These are phyloP conservation scores for Macrolepiota albuminosa DNA, from an alignment of 768 basidiomycete genomes.

Conservation along the genomic window DNA sequence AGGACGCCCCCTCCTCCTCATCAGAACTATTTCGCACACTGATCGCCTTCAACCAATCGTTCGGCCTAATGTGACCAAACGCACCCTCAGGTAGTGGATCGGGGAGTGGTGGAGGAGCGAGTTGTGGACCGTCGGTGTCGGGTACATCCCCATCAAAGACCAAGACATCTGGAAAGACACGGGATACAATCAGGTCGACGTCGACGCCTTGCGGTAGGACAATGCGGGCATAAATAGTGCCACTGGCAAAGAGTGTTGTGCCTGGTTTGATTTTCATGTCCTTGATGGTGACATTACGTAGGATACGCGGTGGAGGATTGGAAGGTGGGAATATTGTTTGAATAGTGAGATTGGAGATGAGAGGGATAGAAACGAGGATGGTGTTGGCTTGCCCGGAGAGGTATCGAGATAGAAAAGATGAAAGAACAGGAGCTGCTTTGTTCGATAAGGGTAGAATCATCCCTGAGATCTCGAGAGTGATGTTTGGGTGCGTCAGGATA, in stretches of 20 bases:
- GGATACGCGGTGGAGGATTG: constrained; percentile 54
- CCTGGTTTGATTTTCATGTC: constrained; percentile 69
- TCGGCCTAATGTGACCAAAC: constrained; percentile 71
- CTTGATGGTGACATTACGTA: constrained; percentile 68
- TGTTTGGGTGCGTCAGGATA: constrained; percentile 61
- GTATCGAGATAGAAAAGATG: constrained; percentile 59
- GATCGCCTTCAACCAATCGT: constrained; percentile 55
- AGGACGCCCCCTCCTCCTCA: constrained; percentile 48
- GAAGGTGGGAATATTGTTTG: constrained; percentile 63
- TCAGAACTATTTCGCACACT: constrained; percentile 36
- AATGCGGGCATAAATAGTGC: constrained; percentile 57
- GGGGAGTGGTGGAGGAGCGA: constrained; percentile 46
- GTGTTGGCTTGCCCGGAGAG: constrained; percentile 53
- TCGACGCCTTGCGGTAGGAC: constrained; percentile 70
- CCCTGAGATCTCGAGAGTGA: constrained; percentile 55
- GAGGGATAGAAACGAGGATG: constrained; percentile 52
- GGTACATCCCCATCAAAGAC: constrained; percentile 72
- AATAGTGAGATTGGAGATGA: constrained; percentile 45
- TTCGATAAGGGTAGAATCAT: constrained; percentile 47
- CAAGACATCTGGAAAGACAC: constrained; percentile 70
- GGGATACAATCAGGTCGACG: constrained; percentile 55
- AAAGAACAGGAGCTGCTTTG: constrained; percentile 39
- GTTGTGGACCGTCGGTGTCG: constrained; percentile 15
- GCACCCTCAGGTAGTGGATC: constrained; percentile 67
- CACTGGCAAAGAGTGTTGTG: constrained; percentile 58